A percentile compares a stretch with the other conserved stretches of the same genome.
phyloP scores from a whole-genome alignment of 345 rosid species.

The Garcia nutans region DNA sequence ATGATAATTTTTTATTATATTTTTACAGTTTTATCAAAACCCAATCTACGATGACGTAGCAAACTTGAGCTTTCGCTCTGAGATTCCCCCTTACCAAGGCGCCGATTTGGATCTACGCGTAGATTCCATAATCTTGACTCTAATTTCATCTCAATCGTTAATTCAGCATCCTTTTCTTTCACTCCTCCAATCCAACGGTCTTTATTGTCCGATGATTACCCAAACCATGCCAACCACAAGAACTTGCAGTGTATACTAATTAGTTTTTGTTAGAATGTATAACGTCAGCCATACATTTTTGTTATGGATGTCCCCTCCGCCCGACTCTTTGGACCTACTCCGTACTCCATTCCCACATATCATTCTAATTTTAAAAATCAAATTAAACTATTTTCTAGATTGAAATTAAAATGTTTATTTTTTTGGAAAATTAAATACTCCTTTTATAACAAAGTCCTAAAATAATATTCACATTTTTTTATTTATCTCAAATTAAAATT shows the following conservation, averaged over 20 bases:
- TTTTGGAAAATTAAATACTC: no score
- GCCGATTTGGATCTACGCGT: background rate
- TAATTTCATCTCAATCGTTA: conserved; percentile 6
- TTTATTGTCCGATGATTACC: background rate
- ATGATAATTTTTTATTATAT: no score
- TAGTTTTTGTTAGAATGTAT: background rate
- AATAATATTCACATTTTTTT: no score
- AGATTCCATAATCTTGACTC: conserved; percentile 1
- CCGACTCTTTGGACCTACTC: conserved; percentile 10
- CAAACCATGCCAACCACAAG: background rate
- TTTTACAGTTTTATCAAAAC: no score
- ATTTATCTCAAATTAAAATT: no score
- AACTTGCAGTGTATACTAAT: background rate
- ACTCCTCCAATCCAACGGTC: conserved; percentile 4
- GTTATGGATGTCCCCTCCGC: conserved; percentile 23
- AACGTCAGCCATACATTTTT: conserved; percentile 12
- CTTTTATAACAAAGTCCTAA: no score
- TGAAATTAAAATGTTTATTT: no score
- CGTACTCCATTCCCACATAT: background rate
- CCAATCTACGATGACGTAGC: no score
- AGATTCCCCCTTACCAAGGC: background rate
- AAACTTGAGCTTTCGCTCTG: background rate
- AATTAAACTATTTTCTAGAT: no score
- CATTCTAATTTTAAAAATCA: background rate
- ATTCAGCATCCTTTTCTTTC: background rate